phyloP scores from a whole-genome alignment of 2,329 filamentous ascomycete species.

The Fusarium oxysporum region DNA sequence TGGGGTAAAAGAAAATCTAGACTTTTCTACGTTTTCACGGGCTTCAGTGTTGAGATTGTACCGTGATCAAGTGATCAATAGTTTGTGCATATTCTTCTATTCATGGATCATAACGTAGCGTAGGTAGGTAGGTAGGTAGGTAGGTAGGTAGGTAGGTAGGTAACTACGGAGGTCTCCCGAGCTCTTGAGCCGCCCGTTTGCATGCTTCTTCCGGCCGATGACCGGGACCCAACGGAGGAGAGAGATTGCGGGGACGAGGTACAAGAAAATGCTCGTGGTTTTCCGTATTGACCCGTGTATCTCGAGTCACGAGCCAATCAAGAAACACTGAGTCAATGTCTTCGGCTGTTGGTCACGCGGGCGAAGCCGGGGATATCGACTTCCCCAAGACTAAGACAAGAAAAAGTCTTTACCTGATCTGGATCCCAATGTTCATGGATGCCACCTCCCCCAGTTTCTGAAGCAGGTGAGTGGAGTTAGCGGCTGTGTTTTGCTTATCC shows the following conservation, averaged over 20 bases:
- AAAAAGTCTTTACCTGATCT: slow-evolving; percentile 31
- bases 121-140: too few species aligned
- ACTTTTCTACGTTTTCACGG: background rate
- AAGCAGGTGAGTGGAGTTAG: slow-evolving; percentile 20
- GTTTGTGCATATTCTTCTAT: slow-evolving; percentile 9
- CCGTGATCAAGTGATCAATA: slow-evolving; percentile 25
- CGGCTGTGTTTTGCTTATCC: slow-evolving; percentile 18
- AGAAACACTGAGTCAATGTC: background rate
- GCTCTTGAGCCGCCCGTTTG: slow-evolving; percentile 13
- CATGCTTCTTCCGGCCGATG: slow-evolving; percentile 16
- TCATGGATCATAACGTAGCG: background rate
- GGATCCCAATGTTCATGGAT: background rate
- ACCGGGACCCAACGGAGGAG: slow-evolving; percentile 32
- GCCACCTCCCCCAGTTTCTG: slow-evolving; percentile 32
- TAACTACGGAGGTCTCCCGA: slow-evolving; percentile 36
- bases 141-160: background rate
- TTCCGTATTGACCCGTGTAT: slow-evolving; percentile 9
- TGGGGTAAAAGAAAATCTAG: slow-evolving; percentile 10
- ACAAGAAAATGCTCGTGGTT: slow-evolving; percentile 5
- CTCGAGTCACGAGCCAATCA: slow-evolving; percentile 9
- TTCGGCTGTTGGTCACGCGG: slow-evolving; percentile 34
- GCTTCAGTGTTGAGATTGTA: background rate
- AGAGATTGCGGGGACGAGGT: slow-evolving; percentile 14
- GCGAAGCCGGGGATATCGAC: slow-evolving; percentile 42
- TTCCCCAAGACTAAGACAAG: slow-evolving; percentile 16